Conservation (phyloP, 164 flowering plant species). For the Litsea cubeba region DNA sequence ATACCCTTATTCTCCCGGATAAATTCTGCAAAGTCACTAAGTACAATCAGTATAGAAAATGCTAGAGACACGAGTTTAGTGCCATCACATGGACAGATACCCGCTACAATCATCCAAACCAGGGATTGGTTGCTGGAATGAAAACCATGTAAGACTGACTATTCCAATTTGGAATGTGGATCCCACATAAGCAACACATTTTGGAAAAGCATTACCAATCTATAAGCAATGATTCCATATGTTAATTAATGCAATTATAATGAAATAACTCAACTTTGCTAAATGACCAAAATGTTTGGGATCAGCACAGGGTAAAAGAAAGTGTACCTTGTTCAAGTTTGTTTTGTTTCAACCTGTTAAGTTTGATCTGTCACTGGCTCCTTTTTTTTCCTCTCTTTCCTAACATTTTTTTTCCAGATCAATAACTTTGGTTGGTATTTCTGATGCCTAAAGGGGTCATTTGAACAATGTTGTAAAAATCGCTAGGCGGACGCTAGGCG, state of each 20-base stretch:
- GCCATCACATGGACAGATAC: not conserved
- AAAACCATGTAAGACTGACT: not conserved
- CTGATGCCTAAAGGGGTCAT: not conserved
- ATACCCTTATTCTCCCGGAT: conserved; percentile 74
- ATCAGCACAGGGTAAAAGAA: not conserved
- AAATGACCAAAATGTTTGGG: not conserved
- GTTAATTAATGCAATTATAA: not conserved
- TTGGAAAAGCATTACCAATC: not conserved
- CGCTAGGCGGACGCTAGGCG: too few relatives aligned
- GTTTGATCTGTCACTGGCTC: not conserved
- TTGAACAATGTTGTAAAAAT: too few relatives aligned
- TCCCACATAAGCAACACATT: not conserved
- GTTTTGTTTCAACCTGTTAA: not conserved
- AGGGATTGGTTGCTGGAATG: not conserved
- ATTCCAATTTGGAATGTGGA: not conserved
- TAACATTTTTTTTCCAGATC: not conserved
- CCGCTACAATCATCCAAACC: not conserved
- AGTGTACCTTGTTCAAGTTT: not conserved
- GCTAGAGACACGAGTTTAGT: not conserved
- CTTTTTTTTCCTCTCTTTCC: not conserved
- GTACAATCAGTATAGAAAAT: not conserved
- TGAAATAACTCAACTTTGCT: not conserved
- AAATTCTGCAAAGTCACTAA: conserved; percentile 45
- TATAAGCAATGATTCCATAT: not conserved
- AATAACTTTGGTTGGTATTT: not conserved